A percentile compares a stretch with the other conserved stretches of the same genome.
Evolutionary conservation across 1,284 basidiomycete genomes (phyloP).

Genomic region (Exsudoporus floridanus): DNA sequence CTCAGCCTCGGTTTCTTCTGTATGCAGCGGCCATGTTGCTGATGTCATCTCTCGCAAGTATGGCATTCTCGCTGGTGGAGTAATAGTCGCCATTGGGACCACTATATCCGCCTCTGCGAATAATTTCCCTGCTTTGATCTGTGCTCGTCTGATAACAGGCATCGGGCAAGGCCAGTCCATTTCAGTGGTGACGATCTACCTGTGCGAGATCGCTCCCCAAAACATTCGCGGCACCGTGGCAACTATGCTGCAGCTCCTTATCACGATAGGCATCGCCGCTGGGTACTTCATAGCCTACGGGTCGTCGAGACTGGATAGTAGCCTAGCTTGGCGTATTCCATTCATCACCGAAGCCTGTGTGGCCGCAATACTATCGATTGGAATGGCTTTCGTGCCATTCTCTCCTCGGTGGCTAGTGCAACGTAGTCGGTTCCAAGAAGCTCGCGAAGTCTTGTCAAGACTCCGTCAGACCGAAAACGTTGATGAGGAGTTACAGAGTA

Average conservation of each 20-base stretch:
- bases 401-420: conserved; percentile 53
- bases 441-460: conserved; percentile 31
- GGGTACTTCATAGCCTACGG: conserved; percentile 55
- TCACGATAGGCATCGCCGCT: conserved; percentile 45
- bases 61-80: conserved; percentile 43
- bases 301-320: conserved; percentile 38
- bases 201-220: conserved; percentile 45
- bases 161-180: conserved; percentile 50
- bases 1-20: conserved; percentile 45
- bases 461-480: conserved; percentile 13
- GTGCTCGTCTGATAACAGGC: conserved; percentile 49
- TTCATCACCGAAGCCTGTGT: conserved; percentile 44
- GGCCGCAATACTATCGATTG: conserved; percentile 42
- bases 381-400: conserved; percentile 51
- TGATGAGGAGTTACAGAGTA: conserved; percentile 26
- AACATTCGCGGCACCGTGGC: conserved; percentile 44
- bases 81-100: conserved; percentile 43
- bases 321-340: conserved; percentile 50
- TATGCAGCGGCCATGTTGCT: conserved; percentile 46
- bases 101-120: conserved; percentile 36
- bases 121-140: conserved; percentile 40
- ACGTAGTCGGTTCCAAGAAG: conserved; percentile 44
- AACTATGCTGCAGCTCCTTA: conserved; percentile 45
- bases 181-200: conserved; percentile 47
- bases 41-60: conserved; percentile 50